phyloP scores from a whole-genome alignment of 2,329 filamentous ascomycete genomes.

The Ophiostoma sp. region DNA sequence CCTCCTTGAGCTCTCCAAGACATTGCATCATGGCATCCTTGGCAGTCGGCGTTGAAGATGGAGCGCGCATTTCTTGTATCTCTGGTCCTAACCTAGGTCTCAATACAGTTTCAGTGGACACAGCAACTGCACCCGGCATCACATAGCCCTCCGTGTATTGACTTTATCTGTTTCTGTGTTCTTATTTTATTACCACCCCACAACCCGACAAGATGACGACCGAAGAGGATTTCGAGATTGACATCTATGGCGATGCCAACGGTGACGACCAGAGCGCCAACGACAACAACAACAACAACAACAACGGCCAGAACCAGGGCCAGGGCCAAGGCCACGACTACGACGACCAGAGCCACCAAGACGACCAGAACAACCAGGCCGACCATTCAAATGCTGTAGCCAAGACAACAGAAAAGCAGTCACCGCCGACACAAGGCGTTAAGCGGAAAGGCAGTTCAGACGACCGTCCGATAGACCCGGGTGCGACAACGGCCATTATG shows the following conservation, averaged over 20 bases:
- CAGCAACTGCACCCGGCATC: constrained; percentile 9
- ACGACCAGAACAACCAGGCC: constrained; percentile 35
- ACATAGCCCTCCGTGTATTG: constrained; percentile 12
- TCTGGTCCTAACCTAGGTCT: constrained; percentile 27
- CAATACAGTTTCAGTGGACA: constrained; percentile 29
- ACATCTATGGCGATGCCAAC: constrained; percentile 65
- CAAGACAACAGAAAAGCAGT: constrained; percentile 33
- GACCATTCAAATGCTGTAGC: constrained; percentile 21
- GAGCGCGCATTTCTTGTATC: constrained; percentile 31
- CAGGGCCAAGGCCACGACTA: constrained; percentile 34
- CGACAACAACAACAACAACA: neutral
- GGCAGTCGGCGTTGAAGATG: constrained; percentile 31
- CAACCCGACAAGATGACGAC: constrained; percentile 51
- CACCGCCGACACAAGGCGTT: constrained; percentile 51
- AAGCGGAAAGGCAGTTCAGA: constrained; percentile 64
- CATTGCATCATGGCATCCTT: constrained; percentile 25
- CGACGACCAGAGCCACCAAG: constrained; percentile 25
- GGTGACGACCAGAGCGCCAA: constrained; percentile 46
- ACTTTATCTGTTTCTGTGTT: neutral
- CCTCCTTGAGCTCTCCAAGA: constrained; percentile 20
- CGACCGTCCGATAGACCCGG: constrained; percentile 58
- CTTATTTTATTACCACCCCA: neutral
- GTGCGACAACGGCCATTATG: constrained; percentile 70
- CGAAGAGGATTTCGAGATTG: constrained; percentile 71
- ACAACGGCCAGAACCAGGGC: constrained; percentile 30